Conservation (phyloP, 352 stramenopile genomes). For the Salisapilia sapeloensis region DNA sequence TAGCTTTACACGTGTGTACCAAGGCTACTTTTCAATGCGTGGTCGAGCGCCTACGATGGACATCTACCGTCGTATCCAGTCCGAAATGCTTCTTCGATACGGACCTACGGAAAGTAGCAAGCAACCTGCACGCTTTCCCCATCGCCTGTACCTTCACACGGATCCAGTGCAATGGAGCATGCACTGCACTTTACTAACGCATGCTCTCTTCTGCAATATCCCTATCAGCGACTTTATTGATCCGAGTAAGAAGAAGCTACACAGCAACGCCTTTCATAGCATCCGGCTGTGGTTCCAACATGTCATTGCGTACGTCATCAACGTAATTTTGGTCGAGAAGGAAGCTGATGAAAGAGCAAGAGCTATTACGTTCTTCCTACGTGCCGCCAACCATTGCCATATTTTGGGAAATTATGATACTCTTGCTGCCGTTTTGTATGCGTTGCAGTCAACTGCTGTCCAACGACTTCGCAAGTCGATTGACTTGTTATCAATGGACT, state of each 20-base stretch:
- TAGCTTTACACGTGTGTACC: constrained; percentile 34
- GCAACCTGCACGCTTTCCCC: no score
- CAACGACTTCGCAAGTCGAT: constrained; percentile 60
- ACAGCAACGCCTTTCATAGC: constrained; percentile 36
- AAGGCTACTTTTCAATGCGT: constrained; percentile 24
- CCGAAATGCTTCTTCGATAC: neutral
- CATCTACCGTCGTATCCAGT: constrained; percentile 1
- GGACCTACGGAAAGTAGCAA: constrained; percentile 1
- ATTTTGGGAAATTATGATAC: constrained; percentile 72
- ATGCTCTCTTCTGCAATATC: constrained; percentile 67
- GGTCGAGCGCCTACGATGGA: constrained; percentile 2
- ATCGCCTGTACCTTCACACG: constrained; percentile 32
- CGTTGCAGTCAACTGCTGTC: constrained; percentile 73
- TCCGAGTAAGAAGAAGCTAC: constrained; percentile 22
- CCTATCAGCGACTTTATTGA: constrained; percentile 63
- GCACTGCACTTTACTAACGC: constrained; percentile 64
- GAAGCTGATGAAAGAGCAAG: constrained; percentile 37
- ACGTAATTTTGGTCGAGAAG: constrained; percentile 57
- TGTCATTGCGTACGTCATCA: constrained; percentile 72
- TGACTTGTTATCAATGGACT: constrained; percentile 33
- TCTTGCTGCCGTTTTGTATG: constrained; percentile 70
- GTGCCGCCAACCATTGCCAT: constrained; percentile 56
- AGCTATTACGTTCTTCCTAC: constrained; percentile 65
- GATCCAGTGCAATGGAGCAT: constrained; percentile 42
- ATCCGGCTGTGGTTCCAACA: constrained; percentile 77